Evolutionary conservation across 2,329 filamentous ascomycete species (phyloP).

Genomic region (Colletotrichum sojae): DNA sequence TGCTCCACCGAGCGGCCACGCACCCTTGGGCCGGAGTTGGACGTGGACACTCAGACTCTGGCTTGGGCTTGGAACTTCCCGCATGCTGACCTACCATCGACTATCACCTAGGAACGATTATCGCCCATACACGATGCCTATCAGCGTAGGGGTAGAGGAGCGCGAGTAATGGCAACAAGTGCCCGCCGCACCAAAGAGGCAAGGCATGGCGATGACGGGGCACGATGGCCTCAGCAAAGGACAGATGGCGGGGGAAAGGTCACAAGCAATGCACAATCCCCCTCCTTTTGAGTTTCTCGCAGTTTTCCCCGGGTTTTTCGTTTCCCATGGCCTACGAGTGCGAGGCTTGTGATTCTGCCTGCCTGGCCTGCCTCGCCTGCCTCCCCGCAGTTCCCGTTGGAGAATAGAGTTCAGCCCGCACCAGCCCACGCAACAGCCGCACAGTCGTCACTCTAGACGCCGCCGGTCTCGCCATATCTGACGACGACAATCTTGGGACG

Average conservation of each 20-base stretch:
- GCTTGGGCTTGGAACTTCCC: too few relatives aligned
- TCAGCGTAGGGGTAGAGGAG: too few relatives aligned
- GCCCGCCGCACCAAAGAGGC: slow-evolving; percentile 15
- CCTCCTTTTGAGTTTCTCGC: slow-evolving; percentile 25
- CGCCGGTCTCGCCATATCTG: slow-evolving; percentile 29
- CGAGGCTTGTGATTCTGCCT: slow-evolving; percentile 34
- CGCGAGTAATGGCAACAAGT: slow-evolving; percentile 5
- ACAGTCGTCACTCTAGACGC: slow-evolving; percentile 22
- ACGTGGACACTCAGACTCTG: too few relatives aligned
- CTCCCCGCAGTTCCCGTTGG: slow-evolving; percentile 36
- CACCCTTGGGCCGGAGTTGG: slow-evolving; percentile 6
- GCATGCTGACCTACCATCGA: too few relatives aligned
- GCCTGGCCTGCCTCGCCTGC: neutral
- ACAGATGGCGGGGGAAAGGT: neutral
- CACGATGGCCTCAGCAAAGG: slow-evolving; percentile 20
- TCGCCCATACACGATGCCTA: too few relatives aligned
- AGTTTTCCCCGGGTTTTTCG: neutral
- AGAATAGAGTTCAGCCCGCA: slow-evolving; percentile 40
- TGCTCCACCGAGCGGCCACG: slow-evolving; percentile 27
- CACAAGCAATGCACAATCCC: slow-evolving; percentile 28
- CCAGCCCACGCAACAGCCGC: slow-evolving; percentile 29
- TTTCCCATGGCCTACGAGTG: slow-evolving; percentile 19
- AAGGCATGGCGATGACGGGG: slow-evolving; percentile 4
- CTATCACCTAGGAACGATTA: too few relatives aligned
- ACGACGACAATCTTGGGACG: slow-evolving; percentile 32